phyloP scores from a whole-genome alignment of 2,329 filamentous ascomycete genomes.

The Pseudogymnoascus sp. region DNA sequence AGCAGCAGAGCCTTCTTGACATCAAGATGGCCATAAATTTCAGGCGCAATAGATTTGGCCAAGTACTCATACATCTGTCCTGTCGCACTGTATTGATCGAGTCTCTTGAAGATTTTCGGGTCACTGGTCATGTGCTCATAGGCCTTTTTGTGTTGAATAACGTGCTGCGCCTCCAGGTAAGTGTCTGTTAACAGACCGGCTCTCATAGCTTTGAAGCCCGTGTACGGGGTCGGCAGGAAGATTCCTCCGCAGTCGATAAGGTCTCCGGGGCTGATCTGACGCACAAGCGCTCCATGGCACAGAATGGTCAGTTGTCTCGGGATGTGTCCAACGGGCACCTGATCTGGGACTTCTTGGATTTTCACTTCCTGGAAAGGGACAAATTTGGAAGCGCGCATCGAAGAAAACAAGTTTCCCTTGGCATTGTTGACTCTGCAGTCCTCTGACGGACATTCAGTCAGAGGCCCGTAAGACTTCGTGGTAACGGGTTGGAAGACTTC shows the following conservation, averaged over 20 bases:
- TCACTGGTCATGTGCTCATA: conserved; percentile 90
- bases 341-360: conserved; percentile 98
- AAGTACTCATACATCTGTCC: conserved; percentile 95
- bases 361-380: conserved; percentile 97
- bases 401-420: conserved; percentile 88
- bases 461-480: conserved; percentile 81
- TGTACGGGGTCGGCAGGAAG: conserved; percentile 95
- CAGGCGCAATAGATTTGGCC: conserved; percentile 90
- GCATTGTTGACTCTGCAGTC: conserved; percentile 86
- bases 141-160: conserved; percentile 95
- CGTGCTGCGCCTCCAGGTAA: conserved; percentile 88
- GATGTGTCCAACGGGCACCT: conserved; percentile 96
- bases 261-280: conserved; percentile 87
- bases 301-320: conserved; percentile 83
- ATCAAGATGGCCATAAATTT: conserved; percentile 93
- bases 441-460: conserved; percentile 79
- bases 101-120: conserved; percentile 67
- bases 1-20: conserved; percentile 98
- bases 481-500: conserved; percentile 96
- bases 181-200: conserved; percentile 96
- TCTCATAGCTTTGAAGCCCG: conserved; percentile 95
- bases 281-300: conserved; percentile 77
- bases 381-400: conserved; percentile 94
- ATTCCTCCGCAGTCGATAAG: conserved; percentile 90
- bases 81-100: conserved; percentile 74